phyloP scores from a whole-genome alignment of 2,329 filamentous ascomycete genomes.

The Ascochyta lentis region DNA sequence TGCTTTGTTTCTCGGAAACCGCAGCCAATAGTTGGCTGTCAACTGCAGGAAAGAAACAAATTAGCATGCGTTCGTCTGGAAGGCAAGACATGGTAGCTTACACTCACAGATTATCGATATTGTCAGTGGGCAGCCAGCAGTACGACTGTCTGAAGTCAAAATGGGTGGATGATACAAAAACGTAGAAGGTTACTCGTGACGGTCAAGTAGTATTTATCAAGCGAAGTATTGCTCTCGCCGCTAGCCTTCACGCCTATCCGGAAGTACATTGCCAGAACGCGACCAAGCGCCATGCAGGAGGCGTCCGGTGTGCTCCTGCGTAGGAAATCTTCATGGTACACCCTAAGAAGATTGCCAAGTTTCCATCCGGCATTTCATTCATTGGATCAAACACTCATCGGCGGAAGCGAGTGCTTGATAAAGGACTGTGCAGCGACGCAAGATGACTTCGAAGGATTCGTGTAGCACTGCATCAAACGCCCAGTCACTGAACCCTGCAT shows the following conservation, averaged over 20 bases:
- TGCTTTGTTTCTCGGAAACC: conserved; percentile 24
- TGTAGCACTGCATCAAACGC: conserved; percentile 47
- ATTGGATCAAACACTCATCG: conserved; percentile 33
- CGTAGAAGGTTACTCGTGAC: neutral
- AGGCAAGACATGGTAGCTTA: conserved; percentile 5
- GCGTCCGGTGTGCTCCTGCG: conserved; percentile 39
- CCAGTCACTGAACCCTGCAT: conserved; percentile 40
- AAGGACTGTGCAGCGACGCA: conserved; percentile 32
- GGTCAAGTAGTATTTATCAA: conserved; percentile 25
- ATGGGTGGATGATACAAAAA: neutral
- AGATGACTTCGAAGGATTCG: conserved; percentile 41
- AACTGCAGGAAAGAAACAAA: conserved; percentile 21
- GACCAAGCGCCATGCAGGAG: conserved; percentile 40
- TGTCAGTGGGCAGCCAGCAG: neutral
- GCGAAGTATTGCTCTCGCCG: conserved; percentile 23
- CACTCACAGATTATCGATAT: neutral
- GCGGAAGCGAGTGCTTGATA: conserved; percentile 26
- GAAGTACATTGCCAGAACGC: conserved; percentile 38
- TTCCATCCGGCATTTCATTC: conserved; percentile 19
- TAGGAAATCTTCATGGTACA: conserved; percentile 35
- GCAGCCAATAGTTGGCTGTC: conserved; percentile 23
- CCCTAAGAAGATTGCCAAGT: conserved; percentile 31
- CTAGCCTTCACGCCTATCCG: conserved; percentile 37
- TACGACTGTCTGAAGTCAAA: neutral
- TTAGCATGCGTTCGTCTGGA: conserved; percentile 24